phyloP scores from a whole-genome alignment of 129 eudicot genomes.

The Smallanthus sonchifolius region DNA sequence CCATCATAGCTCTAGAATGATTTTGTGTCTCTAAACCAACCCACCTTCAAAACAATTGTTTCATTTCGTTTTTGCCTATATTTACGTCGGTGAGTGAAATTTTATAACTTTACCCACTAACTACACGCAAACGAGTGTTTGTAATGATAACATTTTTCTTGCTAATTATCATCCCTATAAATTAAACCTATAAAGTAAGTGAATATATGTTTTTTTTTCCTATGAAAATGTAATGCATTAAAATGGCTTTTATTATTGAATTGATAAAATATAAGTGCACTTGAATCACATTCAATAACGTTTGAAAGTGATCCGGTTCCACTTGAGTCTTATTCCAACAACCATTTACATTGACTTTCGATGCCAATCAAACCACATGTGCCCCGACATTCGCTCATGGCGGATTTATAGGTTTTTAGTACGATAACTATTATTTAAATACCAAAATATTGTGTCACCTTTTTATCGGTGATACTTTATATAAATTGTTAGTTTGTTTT shows the following conservation, averaged over 20 bases:
- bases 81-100: neutral
- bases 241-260: constrained; percentile 3
- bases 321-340: constrained; percentile 25
- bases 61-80: neutral
- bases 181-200: neutral
- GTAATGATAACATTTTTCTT: neutral
- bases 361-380: neutral
- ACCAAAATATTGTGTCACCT: too few relatives aligned
- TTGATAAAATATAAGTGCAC: neutral
- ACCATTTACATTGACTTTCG: constrained; percentile 23
- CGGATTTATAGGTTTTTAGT: neutral
- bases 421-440: too few relatives aligned
- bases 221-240: neutral
- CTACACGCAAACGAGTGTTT: neutral
- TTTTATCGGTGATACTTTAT: too few relatives aligned
- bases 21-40: too few relatives aligned
- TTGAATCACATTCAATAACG: constrained; percentile 9
- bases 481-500: too few relatives aligned
- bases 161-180: neutral
- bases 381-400: neutral
- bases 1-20: too few relatives aligned
- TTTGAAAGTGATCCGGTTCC: constrained; percentile 19
- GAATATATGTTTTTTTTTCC: neutral
- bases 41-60: neutral
- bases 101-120: neutral